Conservation (phyloP, 768 basidiomycete genomes). For the Suillus subluteus region DNA sequence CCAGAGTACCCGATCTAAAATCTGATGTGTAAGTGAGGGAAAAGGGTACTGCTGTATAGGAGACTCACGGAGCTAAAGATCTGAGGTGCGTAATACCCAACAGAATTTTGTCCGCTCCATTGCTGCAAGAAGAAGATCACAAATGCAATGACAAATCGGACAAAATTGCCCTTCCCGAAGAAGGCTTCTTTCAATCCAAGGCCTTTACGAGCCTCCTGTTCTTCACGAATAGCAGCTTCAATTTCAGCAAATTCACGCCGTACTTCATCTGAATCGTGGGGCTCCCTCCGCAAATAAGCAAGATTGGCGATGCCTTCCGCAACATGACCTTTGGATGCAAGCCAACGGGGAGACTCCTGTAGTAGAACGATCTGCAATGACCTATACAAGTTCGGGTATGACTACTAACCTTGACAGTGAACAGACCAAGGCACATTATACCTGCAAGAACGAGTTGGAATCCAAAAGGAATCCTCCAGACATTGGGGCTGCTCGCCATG, state of each 20-base stretch:
- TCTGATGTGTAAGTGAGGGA: neutral
- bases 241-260: constrained; percentile 78
- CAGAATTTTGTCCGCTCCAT: constrained; percentile 84
- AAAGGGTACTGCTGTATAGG: neutral
- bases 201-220: constrained; percentile 64
- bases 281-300: constrained; percentile 61
- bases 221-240: constrained; percentile 77
- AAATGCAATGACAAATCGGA: constrained; percentile 86
- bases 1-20: constrained; percentile 67
- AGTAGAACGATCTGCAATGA: constrained; percentile 23
- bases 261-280: constrained; percentile 45
- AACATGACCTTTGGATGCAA: constrained; percentile 62
- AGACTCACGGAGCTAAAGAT: constrained; percentile 64
- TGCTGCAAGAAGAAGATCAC: constrained; percentile 81
- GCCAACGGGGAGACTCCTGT: constrained; percentile 77
- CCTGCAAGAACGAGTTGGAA: constrained; percentile 78
- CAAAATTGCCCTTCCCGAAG: constrained; percentile 78
- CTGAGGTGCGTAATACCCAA: constrained; percentile 77
- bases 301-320: constrained; percentile 61
- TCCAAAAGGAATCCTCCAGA: constrained; percentile 78
- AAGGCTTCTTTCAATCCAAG: constrained; percentile 73
- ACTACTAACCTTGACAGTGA: constrained; percentile 59
- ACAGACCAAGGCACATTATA: constrained; percentile 65
- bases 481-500: constrained; percentile 44
- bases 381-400: neutral